Evolutionary conservation across 257 asterid species (phyloP), one percentile per base, ranked within the genome.

Genomic region (Thymus mandschuricus): DNA sequence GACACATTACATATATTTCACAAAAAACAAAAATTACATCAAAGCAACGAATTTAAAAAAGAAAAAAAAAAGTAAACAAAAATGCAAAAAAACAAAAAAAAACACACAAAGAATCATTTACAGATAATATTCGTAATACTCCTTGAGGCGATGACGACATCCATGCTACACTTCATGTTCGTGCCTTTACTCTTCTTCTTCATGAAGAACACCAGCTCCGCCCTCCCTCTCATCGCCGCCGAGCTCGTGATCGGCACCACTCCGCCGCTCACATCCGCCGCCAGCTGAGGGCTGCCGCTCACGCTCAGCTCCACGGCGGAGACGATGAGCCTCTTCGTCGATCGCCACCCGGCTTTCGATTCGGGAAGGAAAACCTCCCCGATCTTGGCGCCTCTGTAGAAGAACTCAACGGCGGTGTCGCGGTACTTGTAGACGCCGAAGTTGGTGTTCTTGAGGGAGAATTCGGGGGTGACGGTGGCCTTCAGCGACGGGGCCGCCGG

Each of bases 221-320:
- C 85, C 59, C 70, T 86, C 51, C 92, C 89, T 44, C 31, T 61
- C 77, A 87, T 43, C 34, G 54, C 60, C 7, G 86, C 77, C 52
- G 13, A 58, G 54, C 76, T 52, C 10, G 38, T 71, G 34, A 87
- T 44, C 21, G 38, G 59, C 66, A 86, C 45, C 0, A 74, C 12
- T 70, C 86, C 85, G 9, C 69, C 63, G 4, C 44, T 65, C 76
- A 80, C 11, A 64, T 84, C 86, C 1, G 33, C 40, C 1, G 29
- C 66, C 0, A 72, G 69, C 55, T 49, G 58, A 5, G 77, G 8
- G 52, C 54, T 59, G 29, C 43, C 4, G 45, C 45, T 33, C 11
- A 81, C 71, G 3, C 43, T 73, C 41, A 86, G 31, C 10, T 78
- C 60, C 66, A 71, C 79, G 21, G 45, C 7, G 5, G 31, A 8